Evolutionary conservation across 257 asterid species (phyloP).

Genomic region (Capsicum rhomboideum): DNA sequence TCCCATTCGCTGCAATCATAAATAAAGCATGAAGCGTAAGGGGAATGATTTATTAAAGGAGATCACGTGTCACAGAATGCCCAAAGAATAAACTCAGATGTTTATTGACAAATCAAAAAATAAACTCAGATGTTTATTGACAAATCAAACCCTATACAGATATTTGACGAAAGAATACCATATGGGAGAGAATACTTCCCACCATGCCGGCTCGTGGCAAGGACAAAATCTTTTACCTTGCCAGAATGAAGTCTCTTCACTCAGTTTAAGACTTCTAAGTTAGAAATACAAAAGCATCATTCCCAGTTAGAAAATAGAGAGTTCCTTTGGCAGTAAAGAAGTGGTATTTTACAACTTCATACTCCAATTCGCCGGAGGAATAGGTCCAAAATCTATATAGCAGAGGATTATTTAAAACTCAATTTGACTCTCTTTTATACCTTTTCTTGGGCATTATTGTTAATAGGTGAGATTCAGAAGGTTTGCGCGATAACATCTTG

Average conservation of each 20-base stretch:
- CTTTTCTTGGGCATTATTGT: background rate
- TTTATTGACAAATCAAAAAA: background rate
- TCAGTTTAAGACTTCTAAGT: background rate
- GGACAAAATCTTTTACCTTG: background rate
- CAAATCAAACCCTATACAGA: background rate
- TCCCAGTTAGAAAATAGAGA: background rate
- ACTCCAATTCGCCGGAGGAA: background rate
- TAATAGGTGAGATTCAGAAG: background rate
- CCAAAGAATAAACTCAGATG: background rate
- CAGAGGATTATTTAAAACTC: background rate
- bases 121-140: background rate
- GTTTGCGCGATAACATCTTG: background rate
- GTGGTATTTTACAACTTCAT: background rate
- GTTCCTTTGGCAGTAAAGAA: background rate
- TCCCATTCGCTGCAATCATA: slow-evolving; percentile 88
- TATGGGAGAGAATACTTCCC: background rate
- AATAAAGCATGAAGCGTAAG: background rate
- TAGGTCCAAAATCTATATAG: background rate
- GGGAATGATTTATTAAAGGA: background rate
- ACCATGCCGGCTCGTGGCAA: background rate
- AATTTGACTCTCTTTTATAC: background rate
- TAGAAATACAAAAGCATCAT: background rate
- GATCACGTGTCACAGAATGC: background rate
- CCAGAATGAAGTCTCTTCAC: background rate
- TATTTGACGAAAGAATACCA: background rate